A percentile compares a stretch with the other conserved stretches of the same genome.
phyloP scores from a whole-genome alignment of 495 filamentous ascomycete genomes.

The Xylaria flabelliformis region DNA sequence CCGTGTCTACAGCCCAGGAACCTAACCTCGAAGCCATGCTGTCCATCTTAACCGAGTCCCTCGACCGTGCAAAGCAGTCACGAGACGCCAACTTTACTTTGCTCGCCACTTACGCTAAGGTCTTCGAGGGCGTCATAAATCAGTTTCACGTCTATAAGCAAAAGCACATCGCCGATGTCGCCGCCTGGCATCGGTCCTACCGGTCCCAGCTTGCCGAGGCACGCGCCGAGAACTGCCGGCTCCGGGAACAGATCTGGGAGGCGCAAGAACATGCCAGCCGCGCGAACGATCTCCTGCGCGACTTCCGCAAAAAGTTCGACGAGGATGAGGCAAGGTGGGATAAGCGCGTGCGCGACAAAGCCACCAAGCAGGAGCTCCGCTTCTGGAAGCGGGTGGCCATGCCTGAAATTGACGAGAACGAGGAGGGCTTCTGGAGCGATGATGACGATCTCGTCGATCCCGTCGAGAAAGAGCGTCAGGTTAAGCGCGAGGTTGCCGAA shows the following conservation, averaged over 20 bases:
- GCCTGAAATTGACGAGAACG: constrained; percentile 53
- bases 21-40: constrained; percentile 58
- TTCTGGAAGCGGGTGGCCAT: constrained; percentile 65
- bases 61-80: constrained; percentile 58
- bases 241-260: constrained; percentile 64
- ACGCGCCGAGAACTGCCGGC: constrained; percentile 59
- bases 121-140: constrained; percentile 55
- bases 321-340: constrained; percentile 55
- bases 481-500: constrained; percentile 48
- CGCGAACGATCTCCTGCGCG: constrained; percentile 57
- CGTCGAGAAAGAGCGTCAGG: constrained; percentile 56
- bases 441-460: constrained; percentile 62
- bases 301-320: constrained; percentile 55
- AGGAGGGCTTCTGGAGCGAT: constrained; percentile 60
- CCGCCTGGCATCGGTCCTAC: constrained; percentile 63
- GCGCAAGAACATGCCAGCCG: constrained; percentile 58
- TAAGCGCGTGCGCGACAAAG: constrained; percentile 50
- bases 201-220: constrained; percentile 62
- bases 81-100: constrained; percentile 60
- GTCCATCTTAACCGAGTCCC: constrained; percentile 57
- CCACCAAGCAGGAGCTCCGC: constrained; percentile 54
- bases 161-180: constrained; percentile 56
- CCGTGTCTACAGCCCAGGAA: constrained; percentile 48
- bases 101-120: constrained; percentile 54
- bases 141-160: constrained; percentile 61